Evolutionary conservation across 2,329 filamentous ascomycete genomes (phyloP).

Genomic region (Cercospora beticola): DNA sequence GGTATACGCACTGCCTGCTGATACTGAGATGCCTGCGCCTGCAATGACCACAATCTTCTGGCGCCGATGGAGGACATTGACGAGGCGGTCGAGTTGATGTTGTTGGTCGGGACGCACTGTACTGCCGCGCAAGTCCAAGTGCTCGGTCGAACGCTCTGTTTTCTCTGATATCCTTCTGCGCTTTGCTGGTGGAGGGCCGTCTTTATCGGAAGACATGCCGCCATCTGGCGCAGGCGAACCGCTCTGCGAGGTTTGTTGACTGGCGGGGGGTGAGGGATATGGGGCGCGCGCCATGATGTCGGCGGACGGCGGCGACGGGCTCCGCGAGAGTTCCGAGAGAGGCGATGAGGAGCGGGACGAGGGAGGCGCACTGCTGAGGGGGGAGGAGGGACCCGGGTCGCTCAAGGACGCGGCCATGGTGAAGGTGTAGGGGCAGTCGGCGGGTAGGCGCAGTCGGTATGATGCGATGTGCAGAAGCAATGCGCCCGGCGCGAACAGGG

Average conservation of each 20-base stretch:
- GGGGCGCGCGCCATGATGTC: slow-evolving; percentile 31
- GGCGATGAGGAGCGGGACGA: slow-evolving; percentile 26
- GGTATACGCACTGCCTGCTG: slow-evolving; percentile 74
- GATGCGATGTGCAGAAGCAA: slow-evolving; percentile 9
- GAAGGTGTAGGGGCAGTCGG: slow-evolving; percentile 15
- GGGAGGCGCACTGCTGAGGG: slow-evolving; percentile 30
- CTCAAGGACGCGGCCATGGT: slow-evolving; percentile 15
- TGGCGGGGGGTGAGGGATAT: slow-evolving; percentile 44
- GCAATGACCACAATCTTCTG: slow-evolving; percentile 97
- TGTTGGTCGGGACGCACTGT: slow-evolving; percentile 58
- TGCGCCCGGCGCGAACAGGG: slow-evolving; percentile 8
- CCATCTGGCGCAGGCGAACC: slow-evolving; percentile 47
- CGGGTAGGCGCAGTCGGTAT: slow-evolving; percentile 13
- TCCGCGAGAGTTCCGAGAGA: slow-evolving; percentile 19
- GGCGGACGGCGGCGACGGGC: slow-evolving; percentile 24
- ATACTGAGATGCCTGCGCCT: slow-evolving; percentile 94
- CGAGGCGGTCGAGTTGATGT: slow-evolving; percentile 65
- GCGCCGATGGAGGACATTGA: slow-evolving; percentile 77
- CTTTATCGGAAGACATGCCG: slow-evolving; percentile 51
- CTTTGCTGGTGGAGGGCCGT: slow-evolving; percentile 71
- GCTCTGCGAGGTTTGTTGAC: slow-evolving; percentile 48
- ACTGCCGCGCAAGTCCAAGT: slow-evolving; percentile 66
- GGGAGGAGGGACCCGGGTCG: slow-evolving; percentile 23
- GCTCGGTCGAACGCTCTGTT: slow-evolving; percentile 70
- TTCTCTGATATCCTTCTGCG: slow-evolving; percentile 64